A percentile compares a stretch with the other conserved stretches of the same genome.
phyloP scores from a whole-genome alignment of 345 rosid genomes.

The Rubroshorea leprosula region DNA sequence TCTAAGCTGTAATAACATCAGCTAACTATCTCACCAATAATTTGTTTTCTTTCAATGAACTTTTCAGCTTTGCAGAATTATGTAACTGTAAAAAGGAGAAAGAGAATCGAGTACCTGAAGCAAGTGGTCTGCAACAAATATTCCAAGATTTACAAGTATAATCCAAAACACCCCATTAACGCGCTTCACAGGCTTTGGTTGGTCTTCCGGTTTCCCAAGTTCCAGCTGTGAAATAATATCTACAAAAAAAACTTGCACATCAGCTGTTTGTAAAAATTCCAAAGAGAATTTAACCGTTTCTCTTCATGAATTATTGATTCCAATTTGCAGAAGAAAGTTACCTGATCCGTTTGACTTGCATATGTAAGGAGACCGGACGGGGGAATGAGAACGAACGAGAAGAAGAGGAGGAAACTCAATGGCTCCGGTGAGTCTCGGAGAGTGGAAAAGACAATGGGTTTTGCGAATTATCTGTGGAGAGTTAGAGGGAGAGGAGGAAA shows the following conservation, averaged over 20 bases:
- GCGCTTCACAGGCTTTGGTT: neutral
- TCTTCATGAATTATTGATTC: neutral
- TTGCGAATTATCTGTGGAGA: neutral
- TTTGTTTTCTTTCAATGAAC: neutral
- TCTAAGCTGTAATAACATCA: neutral
- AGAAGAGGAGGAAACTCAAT: neutral
- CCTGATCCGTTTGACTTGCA: neutral
- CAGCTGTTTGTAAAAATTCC: neutral
- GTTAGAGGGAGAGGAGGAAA: too few relatives aligned
- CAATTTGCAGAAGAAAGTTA: neutral
- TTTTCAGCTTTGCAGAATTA: neutral
- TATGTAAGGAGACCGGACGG: neutral
- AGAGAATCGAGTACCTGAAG: slow-evolving; percentile 44
- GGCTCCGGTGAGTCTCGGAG: neutral
- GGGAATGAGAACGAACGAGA: neutral
- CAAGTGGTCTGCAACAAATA: slow-evolving; percentile 46
- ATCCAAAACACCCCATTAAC: too few relatives aligned
- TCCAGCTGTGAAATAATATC: neutral
- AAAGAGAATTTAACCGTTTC: neutral
- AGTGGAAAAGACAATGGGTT: neutral
- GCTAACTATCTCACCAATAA: neutral
- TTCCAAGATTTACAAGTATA: too few relatives aligned
- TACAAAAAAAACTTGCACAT: neutral
- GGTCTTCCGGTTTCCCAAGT: neutral
- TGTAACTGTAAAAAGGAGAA: neutral